Percentiles rank a stretch among this genome's conserved stretches.
Evolutionary conservation across 371 early-diverging fungal genomes (phyloP).

Genomic region (Phascolomyces articulosus): DNA sequence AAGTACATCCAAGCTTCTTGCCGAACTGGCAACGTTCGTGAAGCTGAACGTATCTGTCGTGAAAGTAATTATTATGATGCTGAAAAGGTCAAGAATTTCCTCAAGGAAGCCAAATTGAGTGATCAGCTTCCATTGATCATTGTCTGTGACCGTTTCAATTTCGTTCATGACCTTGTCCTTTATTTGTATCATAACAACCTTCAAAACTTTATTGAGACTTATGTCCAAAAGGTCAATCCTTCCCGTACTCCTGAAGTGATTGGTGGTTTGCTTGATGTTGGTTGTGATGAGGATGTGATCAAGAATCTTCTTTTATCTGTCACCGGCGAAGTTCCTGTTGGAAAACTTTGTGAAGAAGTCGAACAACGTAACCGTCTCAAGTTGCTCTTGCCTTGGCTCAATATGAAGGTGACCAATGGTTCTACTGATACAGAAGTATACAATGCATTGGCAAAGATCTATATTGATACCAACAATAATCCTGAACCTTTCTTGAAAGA

Average conservation of each 20-base stretch:
- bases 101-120: conserved; percentile 94
- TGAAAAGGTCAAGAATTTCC: conserved; percentile 96
- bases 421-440: conserved; percentile 87
- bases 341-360: conserved; percentile 85
- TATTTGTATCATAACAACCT: conserved; percentile 92
- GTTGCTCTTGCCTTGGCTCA: conserved; percentile 92
- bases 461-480: conserved; percentile 98
- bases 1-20: conserved; percentile 98
- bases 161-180: conserved; percentile 96
- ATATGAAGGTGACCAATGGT: conserved; percentile 84
- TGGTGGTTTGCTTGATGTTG: conserved; percentile 96
- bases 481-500: conserved; percentile 94
- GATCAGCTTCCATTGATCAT: conserved; percentile 97
- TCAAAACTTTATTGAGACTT: conserved; percentile 95
- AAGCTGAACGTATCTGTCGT: conserved; percentile 96
- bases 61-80: conserved; percentile 95
- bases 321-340: conserved; percentile 82
- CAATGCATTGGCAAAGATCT: conserved; percentile 98
- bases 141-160: conserved; percentile 96
- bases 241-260: conserved; percentile 93
- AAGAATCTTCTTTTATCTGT: conserved; percentile 86
- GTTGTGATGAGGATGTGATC: conserved; percentile 94
- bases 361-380: conserved; percentile 96
- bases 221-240: conserved; percentile 97
- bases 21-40: conserved; percentile 92